Evolutionary conservation across 2,329 filamentous ascomycete species (phyloP).

Genomic region (Colletotrichum magnum): DNA sequence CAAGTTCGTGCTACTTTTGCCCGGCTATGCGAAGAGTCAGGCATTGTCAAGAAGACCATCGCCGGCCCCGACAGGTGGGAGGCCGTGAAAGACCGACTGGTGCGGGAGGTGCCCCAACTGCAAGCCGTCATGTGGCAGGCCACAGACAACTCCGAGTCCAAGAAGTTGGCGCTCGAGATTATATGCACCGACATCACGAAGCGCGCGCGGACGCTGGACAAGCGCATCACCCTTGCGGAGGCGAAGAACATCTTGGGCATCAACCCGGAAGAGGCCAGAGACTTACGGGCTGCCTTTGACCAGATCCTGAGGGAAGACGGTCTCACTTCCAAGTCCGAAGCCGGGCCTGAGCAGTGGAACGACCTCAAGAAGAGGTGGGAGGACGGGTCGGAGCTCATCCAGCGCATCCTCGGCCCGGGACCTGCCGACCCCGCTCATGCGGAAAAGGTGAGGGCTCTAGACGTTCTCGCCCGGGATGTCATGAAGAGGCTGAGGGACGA

Average conservation of each 20-base stretch:
- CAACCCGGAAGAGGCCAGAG: conserved; percentile 64
- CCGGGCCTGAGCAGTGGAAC: conserved; percentile 79
- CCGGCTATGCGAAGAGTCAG: conserved; percentile 76
- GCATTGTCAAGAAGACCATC: conserved; percentile 81
- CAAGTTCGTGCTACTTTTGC: conserved; percentile 77
- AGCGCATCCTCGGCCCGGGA: conserved; percentile 65
- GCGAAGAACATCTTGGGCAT: conserved; percentile 74
- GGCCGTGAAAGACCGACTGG: conserved; percentile 75
- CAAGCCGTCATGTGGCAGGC: conserved; percentile 72
- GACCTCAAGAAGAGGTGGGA: conserved; percentile 80
- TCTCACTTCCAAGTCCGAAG: conserved; percentile 81
- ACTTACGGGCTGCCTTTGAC: conserved; percentile 76
- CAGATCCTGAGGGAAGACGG: conserved; percentile 74
- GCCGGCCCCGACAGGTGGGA: conserved; percentile 83
- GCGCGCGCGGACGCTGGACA: conserved; percentile 75
- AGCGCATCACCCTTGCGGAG: conserved; percentile 79
- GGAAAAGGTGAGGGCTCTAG: conserved; percentile 74
- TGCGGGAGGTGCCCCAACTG: conserved; percentile 75
- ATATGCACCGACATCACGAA: conserved; percentile 89
- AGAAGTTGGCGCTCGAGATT: conserved; percentile 80
- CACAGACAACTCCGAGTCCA: conserved; percentile 71
- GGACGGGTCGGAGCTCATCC: conserved; percentile 68
- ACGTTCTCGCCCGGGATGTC: conserved; percentile 81
- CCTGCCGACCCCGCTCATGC: conserved; percentile 66
- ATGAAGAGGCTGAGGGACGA: conserved; percentile 83